These are phyloP conservation scores for Austroboletus novae-zelandiae DNA, from an alignment of 1,284 basidiomycete genomes.

Conservation along the genomic window DNA sequence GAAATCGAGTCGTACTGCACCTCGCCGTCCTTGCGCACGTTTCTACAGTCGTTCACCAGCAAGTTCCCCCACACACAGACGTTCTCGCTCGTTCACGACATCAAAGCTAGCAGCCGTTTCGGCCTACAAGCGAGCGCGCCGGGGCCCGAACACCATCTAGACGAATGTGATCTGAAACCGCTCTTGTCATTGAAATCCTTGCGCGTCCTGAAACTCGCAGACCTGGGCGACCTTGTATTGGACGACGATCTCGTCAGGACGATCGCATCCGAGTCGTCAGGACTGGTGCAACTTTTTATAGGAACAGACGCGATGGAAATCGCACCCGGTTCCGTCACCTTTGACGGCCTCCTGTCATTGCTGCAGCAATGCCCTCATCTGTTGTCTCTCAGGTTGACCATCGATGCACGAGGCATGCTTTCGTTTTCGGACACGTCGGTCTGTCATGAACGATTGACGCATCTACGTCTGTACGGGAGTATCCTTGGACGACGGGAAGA, in stretches of 20 bases:
- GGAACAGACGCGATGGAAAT: neutral
- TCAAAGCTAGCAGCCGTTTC: slow-evolving; percentile 17
- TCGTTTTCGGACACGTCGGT: slow-evolving; percentile 14
- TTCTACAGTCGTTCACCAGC: slow-evolving; percentile 12
- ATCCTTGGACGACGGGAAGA: slow-evolving; percentile 17
- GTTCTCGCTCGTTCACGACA: slow-evolving; percentile 27
- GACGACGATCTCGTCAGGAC: slow-evolving; percentile 18
- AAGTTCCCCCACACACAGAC: slow-evolving; percentile 14
- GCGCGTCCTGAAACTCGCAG: slow-evolving; percentile 13
- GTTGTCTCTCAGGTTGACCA: slow-evolving; percentile 5
- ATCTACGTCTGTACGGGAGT: slow-evolving; percentile 17
- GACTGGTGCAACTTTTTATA: slow-evolving; percentile 20
- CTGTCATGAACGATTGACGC: slow-evolving; percentile 10
- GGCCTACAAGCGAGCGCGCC: slow-evolving; percentile 15
- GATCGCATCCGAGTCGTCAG: slow-evolving; percentile 14
- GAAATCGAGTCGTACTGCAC: slow-evolving; percentile 26
- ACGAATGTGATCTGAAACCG: slow-evolving; percentile 11
- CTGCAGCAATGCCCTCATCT: slow-evolving; percentile 19
- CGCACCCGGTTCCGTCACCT: slow-evolving; percentile 10
- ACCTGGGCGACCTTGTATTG: slow-evolving; percentile 15
- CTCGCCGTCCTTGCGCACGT: slow-evolving; percentile 13
- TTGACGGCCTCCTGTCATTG: slow-evolving; percentile 19
- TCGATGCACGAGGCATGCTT: slow-evolving; percentile 17
- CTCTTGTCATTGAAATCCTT: slow-evolving; percentile 14
- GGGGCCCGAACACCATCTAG: slow-evolving; percentile 17